Evolutionary conservation across 805 yeast genomes (phyloP).

Genomic region (Alloascoidea hylecoeti): DNA sequence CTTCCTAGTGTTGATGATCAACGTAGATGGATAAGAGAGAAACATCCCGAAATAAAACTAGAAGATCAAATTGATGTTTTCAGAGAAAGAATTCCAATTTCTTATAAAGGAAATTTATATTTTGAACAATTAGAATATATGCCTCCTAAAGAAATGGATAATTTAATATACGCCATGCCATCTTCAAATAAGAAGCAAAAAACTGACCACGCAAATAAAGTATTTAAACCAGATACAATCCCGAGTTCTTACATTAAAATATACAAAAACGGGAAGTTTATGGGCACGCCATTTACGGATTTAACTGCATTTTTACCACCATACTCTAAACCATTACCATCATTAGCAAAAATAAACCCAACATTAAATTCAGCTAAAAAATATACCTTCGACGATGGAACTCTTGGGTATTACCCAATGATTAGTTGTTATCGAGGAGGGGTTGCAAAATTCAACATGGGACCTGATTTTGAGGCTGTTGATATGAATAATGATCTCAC

Average conservation of each 20-base stretch:
- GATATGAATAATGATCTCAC: slow-evolving; percentile 20
- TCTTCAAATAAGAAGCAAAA: slow-evolving; percentile 22
- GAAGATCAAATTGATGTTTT: slow-evolving; percentile 26
- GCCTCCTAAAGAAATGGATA: slow-evolving; percentile 56
- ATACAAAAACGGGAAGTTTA: slow-evolving; percentile 60
- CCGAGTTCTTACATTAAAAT: slow-evolving; percentile 46
- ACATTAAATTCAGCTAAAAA: slow-evolving; percentile 10
- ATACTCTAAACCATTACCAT: slow-evolving; percentile 26
- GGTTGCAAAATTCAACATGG: slow-evolving; percentile 52
- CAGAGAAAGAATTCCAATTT: slow-evolving; percentile 81
- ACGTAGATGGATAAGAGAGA: slow-evolving; percentile 19
- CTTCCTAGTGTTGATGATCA: slow-evolving; percentile 45
- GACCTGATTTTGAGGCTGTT: slow-evolving; percentile 40
- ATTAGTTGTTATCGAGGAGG: slow-evolving; percentile 76
- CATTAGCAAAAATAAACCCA: slow-evolving; percentile 9
- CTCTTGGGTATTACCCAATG: slow-evolving; percentile 85
- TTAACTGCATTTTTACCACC: slow-evolving; percentile 74
- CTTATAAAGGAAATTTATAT: slow-evolving; percentile 61
- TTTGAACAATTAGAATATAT: slow-evolving; percentile 80
- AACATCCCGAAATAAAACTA: neutral
- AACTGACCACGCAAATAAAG: slow-evolving; percentile 15
- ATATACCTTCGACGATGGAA: slow-evolving; percentile 56
- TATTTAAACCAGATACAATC: slow-evolving; percentile 13
- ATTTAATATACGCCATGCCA: slow-evolving; percentile 56
- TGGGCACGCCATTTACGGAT: slow-evolving; percentile 54